Percentiles rank a stretch among this genome's conserved stretches.
These are phyloP conservation scores for Nitzschia sp. DNA, from an alignment of 108 stramenopile species.

Conservation along the genomic window DNA sequence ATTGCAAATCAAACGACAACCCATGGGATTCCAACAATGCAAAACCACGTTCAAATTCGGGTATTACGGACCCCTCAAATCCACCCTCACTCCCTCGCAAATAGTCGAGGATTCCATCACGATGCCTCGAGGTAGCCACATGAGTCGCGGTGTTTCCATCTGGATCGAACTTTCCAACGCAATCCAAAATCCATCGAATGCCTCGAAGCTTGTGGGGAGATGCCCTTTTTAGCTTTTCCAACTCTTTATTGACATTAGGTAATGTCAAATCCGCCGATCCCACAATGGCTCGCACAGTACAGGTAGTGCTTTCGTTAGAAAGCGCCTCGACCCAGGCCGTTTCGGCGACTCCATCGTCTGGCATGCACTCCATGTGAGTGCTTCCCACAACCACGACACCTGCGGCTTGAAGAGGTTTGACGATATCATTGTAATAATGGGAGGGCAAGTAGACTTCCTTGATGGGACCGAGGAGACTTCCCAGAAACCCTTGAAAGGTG, in stretches of 20 bases:
- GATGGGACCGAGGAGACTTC: slow-evolving; percentile 31
- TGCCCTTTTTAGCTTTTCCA: slow-evolving; percentile 25
- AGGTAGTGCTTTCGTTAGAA: background rate
- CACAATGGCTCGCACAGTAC: slow-evolving; percentile 59
- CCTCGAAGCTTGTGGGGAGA: slow-evolving; percentile 41
- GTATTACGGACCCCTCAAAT: slow-evolving; percentile 25
- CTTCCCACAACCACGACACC: slow-evolving; percentile 45
- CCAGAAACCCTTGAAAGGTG: slow-evolving; percentile 58
- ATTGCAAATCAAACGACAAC: slow-evolving; percentile 79
- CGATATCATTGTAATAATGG: slow-evolving; percentile 59
- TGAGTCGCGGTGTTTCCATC: slow-evolving; percentile 60
- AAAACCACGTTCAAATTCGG: slow-evolving; percentile 71
- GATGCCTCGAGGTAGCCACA: slow-evolving; percentile 62
- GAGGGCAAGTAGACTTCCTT: slow-evolving; percentile 48
- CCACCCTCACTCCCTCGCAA: slow-evolving; percentile 45
- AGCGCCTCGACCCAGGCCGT: slow-evolving; percentile 56
- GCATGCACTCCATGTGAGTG: slow-evolving; percentile 81
- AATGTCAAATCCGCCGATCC: slow-evolving; percentile 66
- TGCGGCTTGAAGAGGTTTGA: slow-evolving; percentile 34
- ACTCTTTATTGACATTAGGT: slow-evolving; percentile 44
- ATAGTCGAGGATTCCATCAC: slow-evolving; percentile 65
- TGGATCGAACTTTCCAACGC: slow-evolving; percentile 49
- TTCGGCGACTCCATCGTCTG: slow-evolving; percentile 65
- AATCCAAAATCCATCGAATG: slow-evolving; percentile 81
- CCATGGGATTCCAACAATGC: slow-evolving; percentile 46